Evolutionary conservation across 306 rosid species (phyloP).

Genomic region (Ammopiptanthus mongolicus): DNA sequence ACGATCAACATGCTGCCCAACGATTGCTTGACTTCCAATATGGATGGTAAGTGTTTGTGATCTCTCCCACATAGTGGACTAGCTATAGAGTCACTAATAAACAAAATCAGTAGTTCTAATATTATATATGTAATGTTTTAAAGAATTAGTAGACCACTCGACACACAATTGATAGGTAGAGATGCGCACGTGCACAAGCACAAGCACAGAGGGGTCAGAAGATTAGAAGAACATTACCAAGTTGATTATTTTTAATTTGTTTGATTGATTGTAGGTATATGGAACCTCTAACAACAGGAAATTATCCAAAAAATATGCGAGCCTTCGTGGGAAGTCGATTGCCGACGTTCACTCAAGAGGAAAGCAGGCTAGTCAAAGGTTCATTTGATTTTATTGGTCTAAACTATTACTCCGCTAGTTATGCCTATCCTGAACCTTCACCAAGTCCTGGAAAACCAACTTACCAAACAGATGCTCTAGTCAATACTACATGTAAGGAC

Average conservation of each 20-base stretch:
- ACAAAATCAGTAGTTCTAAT: no score
- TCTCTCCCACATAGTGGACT: no score
- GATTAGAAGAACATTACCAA: no score
- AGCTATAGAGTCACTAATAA: no score
- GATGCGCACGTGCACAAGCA: no score
- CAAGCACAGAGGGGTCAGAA: no score
- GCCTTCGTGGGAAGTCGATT: constrained; percentile 35
- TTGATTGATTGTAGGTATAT: constrained; percentile 34
- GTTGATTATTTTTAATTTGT: no score
- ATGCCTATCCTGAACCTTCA: constrained; percentile 26
- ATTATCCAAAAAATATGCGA: constrained; percentile 56
- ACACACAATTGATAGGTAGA: no score
- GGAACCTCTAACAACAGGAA: constrained; percentile 51
- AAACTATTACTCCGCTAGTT: constrained; percentile 48
- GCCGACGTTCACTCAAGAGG: constrained; percentile 38
- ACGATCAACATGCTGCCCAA: constrained; percentile 17
- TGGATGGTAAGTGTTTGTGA: constrained; percentile 8
- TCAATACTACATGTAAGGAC: constrained; percentile 20
- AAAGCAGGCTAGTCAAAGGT: constrained; percentile 32
- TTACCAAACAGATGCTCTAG: constrained; percentile 34
- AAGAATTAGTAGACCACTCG: no score
- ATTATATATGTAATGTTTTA: no score
- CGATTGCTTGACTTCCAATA: constrained; percentile 32
- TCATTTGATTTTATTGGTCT: constrained; percentile 63
- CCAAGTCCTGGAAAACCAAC: background rate